phyloP scores from a whole-genome alignment of 78 protist genomes.

The Creolimax fragrantissima region DNA sequence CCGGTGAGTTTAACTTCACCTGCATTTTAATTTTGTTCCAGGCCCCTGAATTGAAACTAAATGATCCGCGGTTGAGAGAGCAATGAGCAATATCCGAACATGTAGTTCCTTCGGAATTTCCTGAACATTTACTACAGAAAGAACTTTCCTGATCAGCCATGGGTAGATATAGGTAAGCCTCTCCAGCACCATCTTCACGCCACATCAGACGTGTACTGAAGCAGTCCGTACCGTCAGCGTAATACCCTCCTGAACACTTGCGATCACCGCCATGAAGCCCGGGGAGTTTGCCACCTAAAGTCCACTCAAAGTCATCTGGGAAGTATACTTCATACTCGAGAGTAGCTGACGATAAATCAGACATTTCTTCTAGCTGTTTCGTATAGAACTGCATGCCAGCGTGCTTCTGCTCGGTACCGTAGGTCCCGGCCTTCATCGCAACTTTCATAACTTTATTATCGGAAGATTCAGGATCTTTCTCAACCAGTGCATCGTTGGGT shows the following conservation, averaged over 20 bases:
- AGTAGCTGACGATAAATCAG: neutral
- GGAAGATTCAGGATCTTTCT: neutral
- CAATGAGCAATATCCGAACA: neutral
- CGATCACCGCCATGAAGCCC: neutral
- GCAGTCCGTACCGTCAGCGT: neutral
- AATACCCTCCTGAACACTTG: neutral
- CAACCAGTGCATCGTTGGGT: neutral
- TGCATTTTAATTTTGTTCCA: neutral
- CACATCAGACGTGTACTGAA: conserved; percentile 7
- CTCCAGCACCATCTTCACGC: conserved; percentile 2
- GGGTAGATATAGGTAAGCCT: neutral
- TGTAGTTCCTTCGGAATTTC: neutral
- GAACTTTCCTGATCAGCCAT: neutral
- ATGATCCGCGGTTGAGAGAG: neutral
- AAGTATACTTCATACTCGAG: conserved; percentile 13
- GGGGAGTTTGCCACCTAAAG: neutral
- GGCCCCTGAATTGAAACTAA: neutral
- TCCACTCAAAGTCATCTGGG: neutral
- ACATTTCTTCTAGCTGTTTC: neutral
- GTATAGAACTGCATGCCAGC: neutral
- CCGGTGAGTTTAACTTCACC: neutral
- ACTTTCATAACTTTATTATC: neutral
- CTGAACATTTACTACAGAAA: neutral
- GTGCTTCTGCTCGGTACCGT: neutral
- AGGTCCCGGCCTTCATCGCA: neutral